Conservation (phyloP, 768 basidiomycete species). For the Suillus tomentosus region DNA sequence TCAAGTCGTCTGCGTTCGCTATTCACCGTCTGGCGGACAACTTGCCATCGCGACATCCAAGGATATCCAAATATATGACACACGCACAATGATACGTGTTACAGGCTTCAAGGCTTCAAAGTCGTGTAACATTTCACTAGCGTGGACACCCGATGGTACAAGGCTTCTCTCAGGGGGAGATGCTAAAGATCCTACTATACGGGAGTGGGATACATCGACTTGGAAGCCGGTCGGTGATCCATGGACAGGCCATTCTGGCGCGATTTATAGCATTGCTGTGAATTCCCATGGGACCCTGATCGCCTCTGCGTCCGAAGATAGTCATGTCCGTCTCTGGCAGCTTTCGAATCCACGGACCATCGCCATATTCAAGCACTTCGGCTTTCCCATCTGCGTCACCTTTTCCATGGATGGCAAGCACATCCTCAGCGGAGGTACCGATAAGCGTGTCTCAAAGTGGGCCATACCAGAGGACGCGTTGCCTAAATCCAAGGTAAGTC, state of each 20-base stretch:
- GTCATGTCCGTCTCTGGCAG: neutral
- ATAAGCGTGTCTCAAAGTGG: neutral
- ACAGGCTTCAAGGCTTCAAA: neutral
- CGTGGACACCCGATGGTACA: neutral
- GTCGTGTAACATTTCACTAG: neutral
- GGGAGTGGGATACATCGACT: neutral
- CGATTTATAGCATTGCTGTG: neutral
- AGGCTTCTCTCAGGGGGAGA: neutral
- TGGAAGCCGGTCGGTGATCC: neutral
- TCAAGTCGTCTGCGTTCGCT: neutral
- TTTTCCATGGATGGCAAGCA: neutral
- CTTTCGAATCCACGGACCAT: neutral
- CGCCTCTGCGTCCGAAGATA: neutral
- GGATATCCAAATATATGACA: neutral
- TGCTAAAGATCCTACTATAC: neutral
- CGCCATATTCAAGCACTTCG: neutral
- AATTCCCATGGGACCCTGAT: neutral
- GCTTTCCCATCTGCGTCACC: neutral
- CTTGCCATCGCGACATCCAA: slow-evolving; percentile 3
- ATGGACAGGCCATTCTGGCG: neutral
- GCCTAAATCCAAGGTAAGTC: neutral
- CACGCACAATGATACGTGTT: neutral
- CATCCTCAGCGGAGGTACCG: neutral
- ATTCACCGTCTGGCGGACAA: neutral
- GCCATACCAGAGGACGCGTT: neutral